Conservation (phyloP, 192 early-diverging fungal genomes). For the Backusella mclennaniae region DNA sequence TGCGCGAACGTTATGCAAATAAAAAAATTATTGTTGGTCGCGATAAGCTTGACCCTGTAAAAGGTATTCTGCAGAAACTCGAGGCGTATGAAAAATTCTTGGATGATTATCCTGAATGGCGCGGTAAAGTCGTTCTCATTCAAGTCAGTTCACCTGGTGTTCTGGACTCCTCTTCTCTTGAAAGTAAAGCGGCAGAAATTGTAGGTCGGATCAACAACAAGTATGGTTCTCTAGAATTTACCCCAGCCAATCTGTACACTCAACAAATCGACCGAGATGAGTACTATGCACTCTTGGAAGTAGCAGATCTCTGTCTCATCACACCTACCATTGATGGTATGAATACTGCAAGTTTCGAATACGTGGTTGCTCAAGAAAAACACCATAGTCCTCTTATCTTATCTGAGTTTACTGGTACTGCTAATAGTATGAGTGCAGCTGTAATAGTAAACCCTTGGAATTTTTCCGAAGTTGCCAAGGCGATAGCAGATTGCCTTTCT, state of each 20-base stretch:
- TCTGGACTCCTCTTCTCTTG: slow-evolving; percentile 63
- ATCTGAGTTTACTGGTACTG: slow-evolving; percentile 96
- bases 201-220: slow-evolving; percentile 92
- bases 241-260: slow-evolving; percentile 91
- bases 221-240: slow-evolving; percentile 94
- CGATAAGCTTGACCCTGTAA: slow-evolving; percentile 92
- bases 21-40: slow-evolving; percentile 97
- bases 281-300: slow-evolving; percentile 88
- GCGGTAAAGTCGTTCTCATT: slow-evolving; percentile 87
- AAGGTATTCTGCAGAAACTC: slow-evolving; percentile 95
- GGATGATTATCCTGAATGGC: slow-evolving; percentile 88
- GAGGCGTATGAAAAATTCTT: slow-evolving; percentile 93
- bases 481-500: slow-evolving; percentile 70
- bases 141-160: slow-evolving; percentile 93
- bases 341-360: slow-evolving; percentile 96
- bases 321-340: slow-evolving; percentile 95
- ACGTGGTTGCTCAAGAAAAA: slow-evolving; percentile 87
- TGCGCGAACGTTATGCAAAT: slow-evolving; percentile 79
- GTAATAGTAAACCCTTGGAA: slow-evolving; percentile 91
- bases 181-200: slow-evolving; percentile 87
- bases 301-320: slow-evolving; percentile 93
- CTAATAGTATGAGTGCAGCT: slow-evolving; percentile 75
- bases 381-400: slow-evolving; percentile 86
- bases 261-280: slow-evolving; percentile 93
- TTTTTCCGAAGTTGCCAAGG: slow-evolving; percentile 72